Percentiles rank a stretch among this genome's conserved stretches.
Conservation (phyloP, 805 yeast species). For the Yamadazyma endophytica region DNA sequence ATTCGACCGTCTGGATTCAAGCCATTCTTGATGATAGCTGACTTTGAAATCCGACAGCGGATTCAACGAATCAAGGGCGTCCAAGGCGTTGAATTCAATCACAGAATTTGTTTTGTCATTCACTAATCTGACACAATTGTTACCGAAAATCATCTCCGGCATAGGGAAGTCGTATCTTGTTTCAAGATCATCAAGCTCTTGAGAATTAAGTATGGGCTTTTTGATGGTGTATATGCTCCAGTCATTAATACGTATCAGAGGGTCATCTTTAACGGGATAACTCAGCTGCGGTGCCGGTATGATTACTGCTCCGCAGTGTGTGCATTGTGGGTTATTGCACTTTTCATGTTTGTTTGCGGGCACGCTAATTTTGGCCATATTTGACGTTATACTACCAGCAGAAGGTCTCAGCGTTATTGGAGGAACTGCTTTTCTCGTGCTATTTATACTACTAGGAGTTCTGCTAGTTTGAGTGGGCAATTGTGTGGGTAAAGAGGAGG, state of each 20-base stretch:
- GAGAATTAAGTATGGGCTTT: slow-evolving; percentile 71
- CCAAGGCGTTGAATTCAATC: slow-evolving; percentile 70
- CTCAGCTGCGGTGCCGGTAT: slow-evolving; percentile 74
- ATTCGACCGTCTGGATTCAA: slow-evolving; percentile 28
- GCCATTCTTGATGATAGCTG: slow-evolving; percentile 86
- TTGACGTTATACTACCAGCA: slow-evolving; percentile 12
- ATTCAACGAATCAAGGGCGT: slow-evolving; percentile 51
- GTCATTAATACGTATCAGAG: slow-evolving; percentile 62
- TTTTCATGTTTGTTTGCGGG: slow-evolving; percentile 41
- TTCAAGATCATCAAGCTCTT: slow-evolving; percentile 65
- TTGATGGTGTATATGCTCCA: slow-evolving; percentile 77
- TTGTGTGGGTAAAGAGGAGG: no score
- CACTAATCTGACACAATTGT: slow-evolving; percentile 57
- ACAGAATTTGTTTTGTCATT: slow-evolving; percentile 34
- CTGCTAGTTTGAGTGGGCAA: no score
- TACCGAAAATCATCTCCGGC: slow-evolving; percentile 98
- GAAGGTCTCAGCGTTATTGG: slow-evolving; percentile 4
- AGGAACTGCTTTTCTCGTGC: slow-evolving; percentile 1
- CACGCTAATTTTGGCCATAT: slow-evolving; percentile 17
- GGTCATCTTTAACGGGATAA: slow-evolving; percentile 59
- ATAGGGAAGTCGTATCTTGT: slow-evolving; percentile 66
- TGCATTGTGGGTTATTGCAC: slow-evolving; percentile 48
- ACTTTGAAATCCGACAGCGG: slow-evolving; percentile 46
- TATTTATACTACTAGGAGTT: no score
- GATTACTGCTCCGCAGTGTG: slow-evolving; percentile 65